A percentile compares a stretch with the other conserved stretches of the same genome.
Evolutionary conservation across 176 grass and related monocot species (phyloP).

Genomic region (Cymbopogon citratus): DNA sequence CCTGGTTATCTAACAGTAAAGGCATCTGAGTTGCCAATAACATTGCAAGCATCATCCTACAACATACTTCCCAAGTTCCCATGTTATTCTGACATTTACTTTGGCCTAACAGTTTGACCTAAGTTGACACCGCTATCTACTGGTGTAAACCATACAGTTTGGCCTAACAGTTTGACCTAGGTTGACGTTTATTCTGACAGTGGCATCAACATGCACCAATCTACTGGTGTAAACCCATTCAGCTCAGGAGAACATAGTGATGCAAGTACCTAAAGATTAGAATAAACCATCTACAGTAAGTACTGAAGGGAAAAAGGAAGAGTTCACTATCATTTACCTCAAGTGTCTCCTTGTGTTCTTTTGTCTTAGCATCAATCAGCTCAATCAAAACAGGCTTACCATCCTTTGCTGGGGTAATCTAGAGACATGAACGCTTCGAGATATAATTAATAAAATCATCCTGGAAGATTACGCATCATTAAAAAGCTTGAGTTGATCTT

Average conservation of each 20-base stretch:
- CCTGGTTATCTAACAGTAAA: background rate
- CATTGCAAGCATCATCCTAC: slow-evolving; percentile 1
- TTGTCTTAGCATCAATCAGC: slow-evolving; percentile 95
- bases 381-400: slow-evolving; percentile 89
- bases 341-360: slow-evolving; percentile 79
- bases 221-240: background rate
- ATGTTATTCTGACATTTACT: background rate
- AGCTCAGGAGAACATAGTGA: background rate
- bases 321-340: slow-evolving; percentile 46
- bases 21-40: background rate
- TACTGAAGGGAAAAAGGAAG: background rate
- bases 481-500: slow-evolving; percentile 2
- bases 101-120: background rate
- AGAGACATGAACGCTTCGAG: slow-evolving; percentile 23
- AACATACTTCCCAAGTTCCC: background rate
- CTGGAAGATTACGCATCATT: slow-evolving; percentile 7
- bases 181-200: background rate
- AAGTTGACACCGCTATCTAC: background rate
- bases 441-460: slow-evolving; percentile 1
- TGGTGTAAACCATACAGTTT: background rate
- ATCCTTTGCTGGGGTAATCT: slow-evolving; percentile 94
- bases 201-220: background rate
- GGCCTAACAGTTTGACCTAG: background rate
- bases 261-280: background rate
- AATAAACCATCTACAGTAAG: background rate